Conservation (phyloP, 257 asterid genomes). For the Forsythia viridissima region DNA sequence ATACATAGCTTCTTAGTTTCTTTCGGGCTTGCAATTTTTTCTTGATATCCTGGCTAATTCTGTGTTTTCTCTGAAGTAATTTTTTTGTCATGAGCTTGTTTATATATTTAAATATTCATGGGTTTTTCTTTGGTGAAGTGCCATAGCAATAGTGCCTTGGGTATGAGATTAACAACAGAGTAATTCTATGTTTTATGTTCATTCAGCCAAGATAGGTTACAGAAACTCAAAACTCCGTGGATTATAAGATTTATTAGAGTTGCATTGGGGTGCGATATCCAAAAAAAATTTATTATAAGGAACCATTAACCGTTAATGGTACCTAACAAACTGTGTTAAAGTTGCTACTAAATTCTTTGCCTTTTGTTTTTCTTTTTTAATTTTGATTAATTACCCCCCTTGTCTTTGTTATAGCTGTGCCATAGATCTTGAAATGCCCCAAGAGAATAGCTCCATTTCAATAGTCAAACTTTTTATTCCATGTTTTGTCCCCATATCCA, state of each 20-base stretch:
- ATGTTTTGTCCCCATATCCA: neutral
- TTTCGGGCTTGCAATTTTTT: conserved; percentile 1
- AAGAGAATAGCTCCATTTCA: neutral
- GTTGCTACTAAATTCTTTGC: neutral
- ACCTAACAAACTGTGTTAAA: neutral
- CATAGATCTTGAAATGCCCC: neutral
- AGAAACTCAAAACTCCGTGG: neutral
- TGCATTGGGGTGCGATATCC: neutral
- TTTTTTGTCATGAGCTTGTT: neutral
- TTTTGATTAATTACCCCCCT: neutral
- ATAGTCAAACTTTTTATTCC: neutral
- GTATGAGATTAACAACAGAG: neutral
- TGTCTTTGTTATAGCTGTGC: neutral
- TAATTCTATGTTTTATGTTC: too few relatives aligned
- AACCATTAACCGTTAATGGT: neutral
- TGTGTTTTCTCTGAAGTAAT: neutral
- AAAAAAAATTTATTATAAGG: neutral
- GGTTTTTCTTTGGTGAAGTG: neutral
- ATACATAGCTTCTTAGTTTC: neutral
- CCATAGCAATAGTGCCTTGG: neutral
- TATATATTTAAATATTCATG: neutral
- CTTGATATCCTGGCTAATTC: neutral
- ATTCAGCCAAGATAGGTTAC: neutral
- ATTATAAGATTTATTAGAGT: neutral
- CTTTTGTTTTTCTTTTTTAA: neutral